Base-by-base conservation (phyloP, 228 moss, liverwort and hornwort genomes). In the Sphagnum fallax region DNA sequence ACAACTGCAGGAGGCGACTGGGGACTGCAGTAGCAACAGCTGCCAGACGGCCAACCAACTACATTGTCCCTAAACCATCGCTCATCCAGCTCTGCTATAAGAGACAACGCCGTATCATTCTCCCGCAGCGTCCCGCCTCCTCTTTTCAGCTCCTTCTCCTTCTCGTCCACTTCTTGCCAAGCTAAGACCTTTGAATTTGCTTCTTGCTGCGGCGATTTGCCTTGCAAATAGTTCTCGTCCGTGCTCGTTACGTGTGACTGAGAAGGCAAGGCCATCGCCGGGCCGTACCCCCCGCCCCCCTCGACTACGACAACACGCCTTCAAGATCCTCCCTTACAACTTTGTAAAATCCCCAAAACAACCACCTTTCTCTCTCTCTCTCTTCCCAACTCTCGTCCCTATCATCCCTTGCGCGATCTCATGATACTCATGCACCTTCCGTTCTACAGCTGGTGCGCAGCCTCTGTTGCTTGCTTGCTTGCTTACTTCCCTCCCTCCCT, bases 61-160 rank as follows among this genome's bases (percentile, higher is more conserved):
- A 83, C 83, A 76, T 80, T 83, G 70, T 77, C 72, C 47, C 53
- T 48, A 18, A 80, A 83, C 83, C 83, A 80, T 58, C 79, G 76
- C 70, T 67, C 72, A 47, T 83, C 83, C 52, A 83, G 76, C 72
- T 80, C 76, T 57, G 76, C 67, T 51, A 83, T 52, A 47, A 83
- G 74, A 7, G 73, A 71, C 75, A 76, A 74, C 49, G 83, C 79
- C 16, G 64, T 71, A n/a, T 69, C 67, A 10, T 52, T 71, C 48
- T 73, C 74, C 13, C 66, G 78, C 61, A 62, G 16, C 61, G 14
- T 62, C 10, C 4, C 15, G 16, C 16, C 15, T 13, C 61, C 16
- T 13, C 61, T 62, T 16, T 16, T 15, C 61, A 6, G 11, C 61
- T 16, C 61, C 61, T 62, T 16, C 61, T 11, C 6, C 16, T 62